Evolutionary conservation across 352 stramenopile genomes (phyloP).

Genomic region (Phytophthora idaei): DNA sequence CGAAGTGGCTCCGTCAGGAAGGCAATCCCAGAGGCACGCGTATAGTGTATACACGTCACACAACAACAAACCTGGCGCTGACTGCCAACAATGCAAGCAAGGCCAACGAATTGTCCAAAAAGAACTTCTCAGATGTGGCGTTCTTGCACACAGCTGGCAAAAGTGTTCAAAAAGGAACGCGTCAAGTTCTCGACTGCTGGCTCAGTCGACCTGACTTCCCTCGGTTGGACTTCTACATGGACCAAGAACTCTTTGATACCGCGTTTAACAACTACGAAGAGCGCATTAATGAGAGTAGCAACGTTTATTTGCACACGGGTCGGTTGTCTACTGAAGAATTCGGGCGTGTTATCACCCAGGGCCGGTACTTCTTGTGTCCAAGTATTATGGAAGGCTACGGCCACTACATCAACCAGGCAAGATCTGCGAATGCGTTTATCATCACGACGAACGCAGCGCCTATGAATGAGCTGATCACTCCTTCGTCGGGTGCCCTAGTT

Average conservation of each 20-base stretch:
- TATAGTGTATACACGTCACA: slow-evolving; percentile 69
- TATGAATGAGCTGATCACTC: slow-evolving; percentile 55
- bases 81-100: neutral
- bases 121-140: slow-evolving; percentile 47
- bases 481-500: slow-evolving; percentile 47
- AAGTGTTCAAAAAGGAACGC: slow-evolving; percentile 54
- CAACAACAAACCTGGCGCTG: slow-evolving; percentile 49
- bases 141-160: slow-evolving; percentile 52
- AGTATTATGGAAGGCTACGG: slow-evolving; percentile 57
- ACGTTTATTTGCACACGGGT: slow-evolving; percentile 21
- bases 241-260: slow-evolving; percentile 37
- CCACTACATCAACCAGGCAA: slow-evolving; percentile 69
- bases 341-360: slow-evolving; percentile 40
- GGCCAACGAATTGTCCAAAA: slow-evolving; percentile 26
- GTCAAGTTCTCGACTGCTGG: slow-evolving; percentile 53
- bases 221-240: slow-evolving; percentile 45
- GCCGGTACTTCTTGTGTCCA: slow-evolving; percentile 50
- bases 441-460: slow-evolving; percentile 52
- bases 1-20: slow-evolving; percentile 59
- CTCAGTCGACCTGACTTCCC: slow-evolving; percentile 40
- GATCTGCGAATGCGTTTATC: slow-evolving; percentile 45
- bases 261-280: slow-evolving; percentile 17
- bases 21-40: slow-evolving; percentile 53
- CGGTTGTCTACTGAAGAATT: slow-evolving; percentile 35
- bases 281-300: slow-evolving; percentile 10